These are phyloP conservation scores for Marasmius tenuissimus DNA, from an alignment of 1,284 basidiomycete species.

Conservation along the genomic window DNA sequence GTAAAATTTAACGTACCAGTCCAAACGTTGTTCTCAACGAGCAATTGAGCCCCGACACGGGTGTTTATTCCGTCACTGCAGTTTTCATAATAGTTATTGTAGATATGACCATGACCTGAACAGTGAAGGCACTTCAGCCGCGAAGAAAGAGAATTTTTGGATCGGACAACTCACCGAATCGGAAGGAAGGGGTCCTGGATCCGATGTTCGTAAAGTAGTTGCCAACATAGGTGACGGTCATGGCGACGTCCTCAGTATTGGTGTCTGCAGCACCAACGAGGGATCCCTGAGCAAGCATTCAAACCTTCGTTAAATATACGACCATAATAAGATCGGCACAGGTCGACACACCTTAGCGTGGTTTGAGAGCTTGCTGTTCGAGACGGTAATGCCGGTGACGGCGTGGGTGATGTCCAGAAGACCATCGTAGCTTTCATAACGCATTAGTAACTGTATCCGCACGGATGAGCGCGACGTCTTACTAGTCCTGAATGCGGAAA, in stretches of 20 bases:
- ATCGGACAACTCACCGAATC: constrained; percentile 4
- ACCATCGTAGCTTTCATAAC: constrained; percentile 36
- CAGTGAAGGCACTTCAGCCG: constrained; percentile 25
- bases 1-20: constrained; percentile 22
- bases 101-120: constrained; percentile 41
- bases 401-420: constrained; percentile 41
- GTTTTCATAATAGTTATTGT: constrained; percentile 39
- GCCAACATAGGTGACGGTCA: constrained; percentile 34
- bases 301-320: too few species aligned
- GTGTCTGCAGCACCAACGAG: constrained; percentile 44
- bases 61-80: constrained; percentile 51
- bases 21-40: constrained; percentile 49
- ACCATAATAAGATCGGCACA: neutral
- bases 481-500: constrained; percentile 10
- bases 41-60: constrained; percentile 45
- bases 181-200: constrained; percentile 39
- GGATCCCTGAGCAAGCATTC: constrained; percentile 19
- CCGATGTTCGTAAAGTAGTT: constrained; percentile 39
- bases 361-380: constrained; percentile 37
- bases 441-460: neutral
- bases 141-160: neutral
- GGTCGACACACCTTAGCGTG: constrained; percentile 34
- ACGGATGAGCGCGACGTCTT: constrained; percentile 8
- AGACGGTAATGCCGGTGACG: constrained; percentile 38
- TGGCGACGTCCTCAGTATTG: constrained; percentile 33